phyloP scores from a whole-genome alignment of 1,284 basidiomycete genomes.

The Tetrapyrgos nigripes region DNA sequence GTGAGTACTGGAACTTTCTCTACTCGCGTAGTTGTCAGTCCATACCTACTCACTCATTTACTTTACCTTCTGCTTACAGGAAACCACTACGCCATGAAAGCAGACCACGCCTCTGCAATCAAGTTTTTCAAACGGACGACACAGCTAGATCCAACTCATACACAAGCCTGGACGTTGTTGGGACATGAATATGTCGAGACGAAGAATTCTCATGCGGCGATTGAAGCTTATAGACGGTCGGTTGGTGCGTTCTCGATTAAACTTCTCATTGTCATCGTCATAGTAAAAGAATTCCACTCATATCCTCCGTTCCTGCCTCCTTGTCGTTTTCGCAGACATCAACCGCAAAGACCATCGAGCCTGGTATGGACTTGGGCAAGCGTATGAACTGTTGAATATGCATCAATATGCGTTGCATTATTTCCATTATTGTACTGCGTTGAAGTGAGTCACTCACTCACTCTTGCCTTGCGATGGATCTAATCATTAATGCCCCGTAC shows the following conservation, averaged over 20 bases:
- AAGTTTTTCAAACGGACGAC: slow-evolving; percentile 31
- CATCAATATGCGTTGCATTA: slow-evolving; percentile 26
- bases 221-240: slow-evolving; percentile 28
- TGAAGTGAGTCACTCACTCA: slow-evolving; percentile 1
- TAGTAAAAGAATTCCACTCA: neutral
- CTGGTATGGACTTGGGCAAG: slow-evolving; percentile 29
- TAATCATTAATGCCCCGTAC: neutral
- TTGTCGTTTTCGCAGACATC: no score
- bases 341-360: slow-evolving; percentile 30
- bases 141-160: slow-evolving; percentile 26
- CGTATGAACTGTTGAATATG: slow-evolving; percentile 25
- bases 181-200: slow-evolving; percentile 29
- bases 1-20: no score
- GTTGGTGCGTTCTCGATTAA: slow-evolving; percentile 15
- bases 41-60: neutral
- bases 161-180: slow-evolving; percentile 27
- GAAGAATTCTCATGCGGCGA: slow-evolving; percentile 27
- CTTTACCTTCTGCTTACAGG: slow-evolving; percentile 10
- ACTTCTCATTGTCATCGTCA: neutral
- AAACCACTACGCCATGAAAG: slow-evolving; percentile 25
- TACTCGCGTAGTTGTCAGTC: no score
- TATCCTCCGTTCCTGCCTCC: neutral
- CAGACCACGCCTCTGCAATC: slow-evolving; percentile 29
- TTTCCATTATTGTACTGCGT: slow-evolving; percentile 11
- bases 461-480: neutral